Evolutionary conservation across 2,329 filamentous ascomycete species (phyloP), one percentile per base, ranked within the genome.

Genomic region (Fusarium anthophilum): DNA sequence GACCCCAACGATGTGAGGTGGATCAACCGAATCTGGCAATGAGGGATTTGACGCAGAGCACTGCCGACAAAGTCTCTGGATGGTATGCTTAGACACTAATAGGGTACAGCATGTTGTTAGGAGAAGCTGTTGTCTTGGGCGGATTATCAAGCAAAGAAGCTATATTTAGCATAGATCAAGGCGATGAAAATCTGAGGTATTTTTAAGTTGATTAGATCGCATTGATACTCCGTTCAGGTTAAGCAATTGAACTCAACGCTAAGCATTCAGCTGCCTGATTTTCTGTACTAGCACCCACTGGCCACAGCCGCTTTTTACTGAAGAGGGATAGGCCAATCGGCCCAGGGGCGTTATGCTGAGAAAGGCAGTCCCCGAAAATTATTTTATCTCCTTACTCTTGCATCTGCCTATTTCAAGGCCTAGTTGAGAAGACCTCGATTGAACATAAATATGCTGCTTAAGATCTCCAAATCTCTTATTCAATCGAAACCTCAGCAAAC

Each of bases 391-490:
- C 44, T 47, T 28, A 22, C 24, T 47, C 44, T 47, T 47, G 26
- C 26, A 28, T 47, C 44, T 22, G 26, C 44, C 44, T 47, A 2
- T 47, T 47, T 28, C 0, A 22, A 14, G 24, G 4, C 24, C 12
- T 2, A 14, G 9, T 13, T 5, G 3, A 9, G 3, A 8, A 3
- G 26, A 22, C 18, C 6, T 15, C 12, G 2, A 28, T 28, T 0
- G 2, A 15, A 28, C 4, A 47, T 28, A 47, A 28, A 47, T 47
- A 47, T 2, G 1, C 44, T 28, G 18, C 44, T 22, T 0, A 5
- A 47, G 24, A 14, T 0, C 18, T 11, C 8, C 24, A 47, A 47
- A 3, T 3, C 0, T 15, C 12, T 22, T 11, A 1, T 28, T 2
- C 13, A 14, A 28, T 47, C 18, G 14, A 47, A 3, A 3, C 8